These are phyloP conservation scores for Ustilago nuda DNA, from an alignment of 1,284 basidiomycete genomes.

Conservation along the genomic window DNA sequence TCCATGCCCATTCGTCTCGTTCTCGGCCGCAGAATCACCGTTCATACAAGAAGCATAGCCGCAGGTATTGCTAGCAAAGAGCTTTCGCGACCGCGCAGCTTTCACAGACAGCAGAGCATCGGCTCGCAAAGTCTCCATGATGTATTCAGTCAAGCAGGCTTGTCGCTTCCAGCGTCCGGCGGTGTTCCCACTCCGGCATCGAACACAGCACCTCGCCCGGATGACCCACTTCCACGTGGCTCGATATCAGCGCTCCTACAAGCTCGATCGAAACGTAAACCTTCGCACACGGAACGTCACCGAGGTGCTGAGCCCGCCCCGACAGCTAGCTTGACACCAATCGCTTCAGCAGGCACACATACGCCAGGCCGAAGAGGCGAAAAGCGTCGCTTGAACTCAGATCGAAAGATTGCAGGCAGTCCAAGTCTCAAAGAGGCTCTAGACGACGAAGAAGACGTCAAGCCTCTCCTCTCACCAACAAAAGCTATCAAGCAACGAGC, in stretches of 20 bases:
- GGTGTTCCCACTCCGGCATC: constrained; percentile 11
- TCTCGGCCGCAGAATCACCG: constrained; percentile 33
- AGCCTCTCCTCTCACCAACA: constrained; percentile 7
- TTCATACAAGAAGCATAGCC: constrained; percentile 13
- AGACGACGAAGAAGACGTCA: constrained; percentile 1
- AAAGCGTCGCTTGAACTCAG: constrained; percentile 37
- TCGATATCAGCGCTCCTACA: constrained; percentile 38
- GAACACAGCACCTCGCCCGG: constrained; percentile 38
- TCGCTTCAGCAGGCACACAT: constrained; percentile 18
- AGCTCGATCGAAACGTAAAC: constrained; percentile 40
- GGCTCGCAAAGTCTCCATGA: constrained; percentile 34
- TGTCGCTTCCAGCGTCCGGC: constrained; percentile 34
- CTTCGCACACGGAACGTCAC: constrained; percentile 21
- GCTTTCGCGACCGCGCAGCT: constrained; percentile 37
- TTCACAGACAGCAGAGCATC: constrained; percentile 28
- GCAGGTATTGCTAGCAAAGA: constrained; percentile 10
- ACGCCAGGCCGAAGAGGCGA: constrained; percentile 57
- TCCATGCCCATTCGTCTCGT: constrained; percentile 34
- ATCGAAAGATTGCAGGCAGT: constrained; percentile 37
- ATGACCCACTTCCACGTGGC: constrained; percentile 60
- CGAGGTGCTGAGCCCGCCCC: constrained; percentile 9
- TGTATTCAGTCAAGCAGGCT: constrained; percentile 47
- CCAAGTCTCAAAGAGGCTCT: constrained; percentile 12
- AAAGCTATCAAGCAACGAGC: constrained; percentile 28
- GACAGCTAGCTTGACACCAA: constrained; percentile 4